phyloP scores from a whole-genome alignment of 2,329 filamentous ascomycete species.

The Claviceps paspali region DNA sequence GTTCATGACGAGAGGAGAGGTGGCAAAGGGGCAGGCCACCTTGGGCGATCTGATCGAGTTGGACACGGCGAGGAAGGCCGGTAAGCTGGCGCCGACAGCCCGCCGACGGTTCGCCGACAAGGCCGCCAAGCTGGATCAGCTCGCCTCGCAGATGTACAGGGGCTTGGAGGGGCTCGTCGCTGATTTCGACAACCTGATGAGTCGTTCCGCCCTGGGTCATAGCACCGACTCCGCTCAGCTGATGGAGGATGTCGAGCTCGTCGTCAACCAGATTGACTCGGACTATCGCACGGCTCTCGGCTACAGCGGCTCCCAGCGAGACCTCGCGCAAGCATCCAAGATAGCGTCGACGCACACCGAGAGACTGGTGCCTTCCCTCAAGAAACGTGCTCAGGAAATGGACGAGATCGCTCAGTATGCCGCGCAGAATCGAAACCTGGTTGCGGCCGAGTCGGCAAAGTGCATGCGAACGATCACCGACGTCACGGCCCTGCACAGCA shows the following conservation, averaged over 20 bases:
- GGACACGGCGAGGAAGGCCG: constrained; percentile 57
- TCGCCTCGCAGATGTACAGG: constrained; percentile 42
- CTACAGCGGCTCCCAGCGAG: constrained; percentile 47
- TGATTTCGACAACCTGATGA: constrained; percentile 44
- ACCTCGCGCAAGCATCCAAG: constrained; percentile 46
- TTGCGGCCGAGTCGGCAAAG: constrained; percentile 48
- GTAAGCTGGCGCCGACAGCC: constrained; percentile 43
- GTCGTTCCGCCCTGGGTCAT: constrained; percentile 39
- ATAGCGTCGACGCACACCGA: constrained; percentile 49
- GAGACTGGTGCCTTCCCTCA: constrained; percentile 42
- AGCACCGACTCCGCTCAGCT: constrained; percentile 51
- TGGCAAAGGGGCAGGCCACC: constrained; percentile 35
- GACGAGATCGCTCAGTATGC: constrained; percentile 42
- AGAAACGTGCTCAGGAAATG: constrained; percentile 43
- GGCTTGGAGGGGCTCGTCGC: constrained; percentile 46
- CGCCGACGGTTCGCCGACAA: constrained; percentile 44
- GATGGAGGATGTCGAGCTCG: constrained; percentile 69
- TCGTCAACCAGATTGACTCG: constrained; percentile 72
- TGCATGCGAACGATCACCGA: constrained; percentile 74
- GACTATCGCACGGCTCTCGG: constrained; percentile 68
- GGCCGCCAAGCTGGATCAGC: constrained; percentile 44
- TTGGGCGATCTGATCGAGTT: constrained; percentile 64
- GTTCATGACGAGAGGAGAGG: constrained; percentile 41
- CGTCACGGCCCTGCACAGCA: constrained; percentile 61
- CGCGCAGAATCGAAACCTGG: constrained; percentile 50